Base-by-base conservation (phyloP, 257 asterid genomes). In the Solanum bukasovii region DNA sequence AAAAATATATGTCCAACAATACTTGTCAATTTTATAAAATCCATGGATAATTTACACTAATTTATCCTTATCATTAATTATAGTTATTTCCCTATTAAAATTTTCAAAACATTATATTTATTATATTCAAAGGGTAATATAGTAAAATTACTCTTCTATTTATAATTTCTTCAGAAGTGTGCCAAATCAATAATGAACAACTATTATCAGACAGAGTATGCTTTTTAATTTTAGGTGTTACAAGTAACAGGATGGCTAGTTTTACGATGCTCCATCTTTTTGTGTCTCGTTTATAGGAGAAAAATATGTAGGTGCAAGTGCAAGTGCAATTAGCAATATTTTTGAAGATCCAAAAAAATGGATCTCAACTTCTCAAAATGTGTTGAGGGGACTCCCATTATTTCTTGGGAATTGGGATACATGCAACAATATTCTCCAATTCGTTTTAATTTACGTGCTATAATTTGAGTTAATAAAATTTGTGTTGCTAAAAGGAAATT, bases 161-260 rank as follows among this genome's bases (percentile, higher is more conserved):
- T 52, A 16, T 2, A 52, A 0, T 52, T 52, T 52, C 4, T 52
- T 52, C 0, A 52, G 1, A 18, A 52, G 0, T 52, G 0, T 52
- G 4, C 0, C 4, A 52, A 52, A 18, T 2, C 9, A 52, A 16
- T 2, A 16, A 0, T 52, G 4, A 0, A 6, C 1, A 52, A 52
- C 0, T 52, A 52, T 52, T 52, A 1, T 16, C 1, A 1, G 0
- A 52, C 4, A 6, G 1, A 16, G 0, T 52, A 6, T 16, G 2
- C 6, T 52, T 18, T 18, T 59, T 7, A 59, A 59, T 59, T 1
- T 21, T 21, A 8, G 0, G 27, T 59, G 12, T 3, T 3, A 59
- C 27, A 7, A 59, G 12, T 21, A 46, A 11, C 18, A 9, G 82
- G 49, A 73, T 18, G 49, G 4, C 46, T 35, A 73, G 29, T 73